Base-by-base conservation (phyloP, 345 rosid species). In the Psidium friedrichsthalianum region DNA sequence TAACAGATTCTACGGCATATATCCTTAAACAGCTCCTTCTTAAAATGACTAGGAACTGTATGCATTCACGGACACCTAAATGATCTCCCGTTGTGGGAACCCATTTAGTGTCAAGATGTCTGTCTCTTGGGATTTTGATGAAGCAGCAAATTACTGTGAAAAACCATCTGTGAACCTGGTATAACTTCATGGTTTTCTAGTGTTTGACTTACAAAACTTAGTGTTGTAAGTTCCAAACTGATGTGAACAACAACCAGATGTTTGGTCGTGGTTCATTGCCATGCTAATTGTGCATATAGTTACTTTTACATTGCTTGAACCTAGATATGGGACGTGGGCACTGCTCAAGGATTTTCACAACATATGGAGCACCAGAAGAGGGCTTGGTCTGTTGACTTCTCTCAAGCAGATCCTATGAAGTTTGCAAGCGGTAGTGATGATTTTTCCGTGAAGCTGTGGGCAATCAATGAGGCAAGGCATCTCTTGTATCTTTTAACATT, bases 301-400 rank as follows among this genome's bases (percentile, higher is more conserved):
- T 27, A 24, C n/a, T 83, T 56, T 25, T 27, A 40, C 55, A 49
- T 36, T 36, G 82, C 42, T 86, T 53, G 59, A 78, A 56, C 88
- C 87, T 87, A 96, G 99, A 88, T 95, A 74, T 96, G 98, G 99
- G 99, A 96, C 91, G 95, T 91, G 27, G 87, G 92, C 88, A 94
- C 96, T 51, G 98, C 96, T 85, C 95, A 91, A 90, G 94, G 89
- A 56, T 87, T 95, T 82, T 93, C 91, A 12, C 97, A 90, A 85
- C 93, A 89, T 89, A 87, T 56, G 11, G 99, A 95, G 90, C 99
- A 96, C 89, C 92, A 90, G 84, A 95, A 91, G 89, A 90, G 99
- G 90, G 98, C 98, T 44, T 95, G 98, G 99, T 94, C 98, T 90
- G 96, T 96, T 87, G 98, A 96, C 91, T 96, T 96, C 89, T 96